Percentiles rank a stretch among this genome's conserved stretches.
Evolutionary conservation across 192 early-diverging fungal genomes (phyloP).

Genomic region (Kickxella alabastrina): DNA sequence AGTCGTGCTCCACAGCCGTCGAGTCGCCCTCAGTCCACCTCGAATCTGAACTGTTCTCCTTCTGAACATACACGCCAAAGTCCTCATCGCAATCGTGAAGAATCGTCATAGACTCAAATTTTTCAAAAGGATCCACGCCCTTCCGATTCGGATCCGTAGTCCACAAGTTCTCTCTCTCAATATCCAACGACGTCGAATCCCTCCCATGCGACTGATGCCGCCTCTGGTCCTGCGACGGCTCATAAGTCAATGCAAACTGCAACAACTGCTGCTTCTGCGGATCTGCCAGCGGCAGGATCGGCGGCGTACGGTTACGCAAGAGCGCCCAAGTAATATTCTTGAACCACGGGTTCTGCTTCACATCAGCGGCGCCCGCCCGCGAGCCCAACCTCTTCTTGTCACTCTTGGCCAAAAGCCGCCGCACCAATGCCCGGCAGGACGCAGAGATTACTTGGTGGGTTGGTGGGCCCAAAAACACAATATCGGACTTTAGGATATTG

Average conservation of each 20-base stretch:
- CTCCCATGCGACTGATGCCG: constrained; percentile 14
- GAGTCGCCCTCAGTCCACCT: constrained; percentile 47
- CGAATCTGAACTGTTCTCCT: constrained; percentile 51
- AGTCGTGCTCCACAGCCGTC: constrained; percentile 50
- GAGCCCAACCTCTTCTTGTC: constrained; percentile 85
- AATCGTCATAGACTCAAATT: constrained; percentile 56
- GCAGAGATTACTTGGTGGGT: constrained; percentile 52
- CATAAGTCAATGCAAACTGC: constrained; percentile 49
- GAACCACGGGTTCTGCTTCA: constrained; percentile 92
- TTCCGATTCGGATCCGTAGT: constrained; percentile 28
- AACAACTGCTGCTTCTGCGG: constrained; percentile 53
- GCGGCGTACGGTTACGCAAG: constrained; percentile 77
- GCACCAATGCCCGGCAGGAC: constrained; percentile 69
- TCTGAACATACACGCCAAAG: constrained; percentile 45
- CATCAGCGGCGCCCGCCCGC: constrained; percentile 84
- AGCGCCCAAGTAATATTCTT: constrained; percentile 90
- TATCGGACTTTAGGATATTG: constrained; percentile 79
- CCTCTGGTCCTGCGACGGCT: constrained; percentile 48
- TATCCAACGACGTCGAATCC: constrained; percentile 49
- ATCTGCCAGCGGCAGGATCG: constrained; percentile 71
- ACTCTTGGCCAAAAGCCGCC: constrained; percentile 84
- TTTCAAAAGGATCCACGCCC: constrained; percentile 51
- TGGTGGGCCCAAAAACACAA: constrained; percentile 63
- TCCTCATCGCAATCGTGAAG: constrained; percentile 54
- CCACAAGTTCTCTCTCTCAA: constrained; percentile 53